Base-by-base conservation (phyloP, 768 basidiomycete species). In the Mycena maculata region DNA sequence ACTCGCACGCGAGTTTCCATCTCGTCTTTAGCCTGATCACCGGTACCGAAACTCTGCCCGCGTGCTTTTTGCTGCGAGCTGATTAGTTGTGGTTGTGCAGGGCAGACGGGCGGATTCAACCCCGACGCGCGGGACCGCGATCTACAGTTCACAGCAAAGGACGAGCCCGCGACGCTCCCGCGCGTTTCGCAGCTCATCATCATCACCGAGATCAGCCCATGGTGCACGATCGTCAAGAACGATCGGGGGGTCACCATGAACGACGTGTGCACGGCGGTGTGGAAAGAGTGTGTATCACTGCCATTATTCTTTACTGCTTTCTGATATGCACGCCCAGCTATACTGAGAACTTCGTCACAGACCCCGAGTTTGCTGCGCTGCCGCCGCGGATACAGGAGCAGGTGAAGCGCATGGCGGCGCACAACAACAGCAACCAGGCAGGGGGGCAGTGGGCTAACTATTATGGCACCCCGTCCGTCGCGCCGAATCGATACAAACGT, bases 141-240 rank as follows among this genome's bases (percentile, higher is more conserved):
- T 67, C 76, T 90, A 25, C 82, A 86, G 2, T 85, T 86, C 68
- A 77, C 78, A 0, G 75, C 75, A 20, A 88, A 88, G 70, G 86
- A 88, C 71, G 87, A 90, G 71, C 90, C 90, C 7, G 90, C 90
- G 31, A 90, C 90, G 4, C 80, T 91, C n/a, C 90, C 90, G 2
- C 88, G 90, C 52, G 85, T 90, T 27, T 78, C 78, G 22, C 84
- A 89, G 62, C 80, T 91, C 63, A 84, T 86, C 59, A 80, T 91
- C 63, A 86, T 90, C 70, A 86, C 86, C 15, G 76, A 81, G 49
- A 79, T 84, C 45, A 90, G 86, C 47, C 93, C 94, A 2, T 95
- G 93, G 93, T 92, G 91, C 75, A 92, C 90, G 9, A 88, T 88
- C 61, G 84, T 92, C 54, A 87, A 84, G 77, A 94, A 90, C 73